Base-by-base conservation (phyloP, 2,329 filamentous ascomycete genomes). In the Amauroascus verrucosus region DNA sequence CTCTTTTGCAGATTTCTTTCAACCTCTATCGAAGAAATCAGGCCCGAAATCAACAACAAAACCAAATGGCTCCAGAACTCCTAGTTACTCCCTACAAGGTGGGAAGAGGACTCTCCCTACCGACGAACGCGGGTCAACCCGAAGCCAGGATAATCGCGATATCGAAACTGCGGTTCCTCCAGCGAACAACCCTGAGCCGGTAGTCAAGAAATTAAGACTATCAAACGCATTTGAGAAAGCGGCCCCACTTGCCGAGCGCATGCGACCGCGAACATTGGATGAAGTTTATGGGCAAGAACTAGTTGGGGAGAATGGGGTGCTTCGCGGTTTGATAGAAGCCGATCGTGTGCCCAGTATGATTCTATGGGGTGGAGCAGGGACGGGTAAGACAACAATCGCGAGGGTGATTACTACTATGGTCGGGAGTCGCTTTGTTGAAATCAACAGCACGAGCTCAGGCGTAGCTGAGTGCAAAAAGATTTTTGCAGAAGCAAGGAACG, bases 301-400 rank as follows among this genome's bases (percentile, higher is more conserved):
- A 0, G 90, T 98, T 1, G 91, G 89, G 0, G 80, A 82, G 0
- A 74, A 82, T 30, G 93, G 93, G n/a, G 81, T 97, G 5, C 76
- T 98, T 41, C 83, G 91, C 3, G 83, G 84, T 28, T 77, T 97
- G 55, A 94, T 98, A 59, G 86, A 95, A 63, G 79, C 85, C 55
- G 84, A 93, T 63, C 80, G 85, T 4, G 82, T 97, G 30, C 91
- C 93, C 0, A 95, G 88, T 13, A 95, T 98, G 88, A 89, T 98
- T 38, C 75, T 98, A 13, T 98, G 93, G 72, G 74, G 74, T 13
- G 66, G 67, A 30, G 65, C 74, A 16, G 74, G 74, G 1, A 76
- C 73, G 14, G 74, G 74, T 16, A 77, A 76, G 60, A 77, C 74
- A 18, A 76, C 93, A 0, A 96, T 98, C 61, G 93, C 93, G 18